phyloP scores from a whole-genome alignment of 495 filamentous ascomycete species.

The Chaetomidium leptoderma region DNA sequence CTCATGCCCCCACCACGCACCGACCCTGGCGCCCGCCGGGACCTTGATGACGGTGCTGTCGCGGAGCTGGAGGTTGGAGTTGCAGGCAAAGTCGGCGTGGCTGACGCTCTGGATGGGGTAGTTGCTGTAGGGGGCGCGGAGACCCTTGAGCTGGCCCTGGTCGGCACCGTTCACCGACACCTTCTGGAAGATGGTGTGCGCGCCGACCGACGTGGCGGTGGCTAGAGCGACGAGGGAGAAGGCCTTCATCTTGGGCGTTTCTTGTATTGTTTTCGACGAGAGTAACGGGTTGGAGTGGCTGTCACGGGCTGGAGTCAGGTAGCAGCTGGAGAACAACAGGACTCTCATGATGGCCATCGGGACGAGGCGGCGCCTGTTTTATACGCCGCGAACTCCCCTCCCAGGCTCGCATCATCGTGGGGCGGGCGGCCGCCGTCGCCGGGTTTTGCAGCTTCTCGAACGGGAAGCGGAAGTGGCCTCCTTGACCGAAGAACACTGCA shows the following conservation, averaged over 20 bases:
- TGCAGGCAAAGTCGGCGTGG: conserved; percentile 38
- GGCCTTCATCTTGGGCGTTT: conserved; percentile 26
- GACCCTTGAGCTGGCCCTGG: conserved; percentile 49
- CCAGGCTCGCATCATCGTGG: conserved; percentile 3
- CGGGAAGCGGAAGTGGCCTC: conserved; percentile 18
- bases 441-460: conserved; percentile 17
- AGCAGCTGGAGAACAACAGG: not conserved
- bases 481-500: conserved; percentile 9
- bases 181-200: conserved; percentile 45
- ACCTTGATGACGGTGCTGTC: conserved; percentile 45
- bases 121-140: conserved; percentile 47
- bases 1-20: conserved; percentile 51
- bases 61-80: conserved; percentile 34
- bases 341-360: not conserved
- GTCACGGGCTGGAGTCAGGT: not conserved
- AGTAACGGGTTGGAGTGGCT: not conserved
- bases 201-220: conserved; percentile 24
- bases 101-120: conserved; percentile 40
- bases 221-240: conserved; percentile 29
- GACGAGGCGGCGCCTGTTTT: not conserved
- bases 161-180: conserved; percentile 51
- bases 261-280: not conserved
- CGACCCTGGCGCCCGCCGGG: conserved; percentile 43
- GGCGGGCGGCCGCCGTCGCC: not conserved
- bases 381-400: not conserved